A percentile compares a stretch with the other conserved stretches of the same genome.
Conservation (phyloP, 75 land plant genomes). For the Cupressus sempervirens region DNA sequence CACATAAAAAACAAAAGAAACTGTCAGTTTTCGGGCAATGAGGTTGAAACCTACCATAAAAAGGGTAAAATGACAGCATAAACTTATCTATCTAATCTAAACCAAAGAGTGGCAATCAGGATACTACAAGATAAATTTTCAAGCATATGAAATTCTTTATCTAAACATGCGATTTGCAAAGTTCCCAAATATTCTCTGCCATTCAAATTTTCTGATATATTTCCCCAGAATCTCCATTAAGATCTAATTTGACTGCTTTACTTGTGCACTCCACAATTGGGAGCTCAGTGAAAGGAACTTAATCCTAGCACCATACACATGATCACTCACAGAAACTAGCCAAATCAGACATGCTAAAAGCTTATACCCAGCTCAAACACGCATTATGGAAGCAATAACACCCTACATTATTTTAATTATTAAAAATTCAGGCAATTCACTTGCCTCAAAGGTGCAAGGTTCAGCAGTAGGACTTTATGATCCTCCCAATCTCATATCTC, state of each 20-base stretch:
- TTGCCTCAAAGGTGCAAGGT: too few relatives aligned
- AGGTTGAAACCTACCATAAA: background rate
- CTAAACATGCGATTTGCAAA: background rate
- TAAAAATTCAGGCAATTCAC: too few relatives aligned
- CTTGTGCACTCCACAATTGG: too few relatives aligned
- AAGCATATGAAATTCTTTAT: background rate
- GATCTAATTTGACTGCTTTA: background rate
- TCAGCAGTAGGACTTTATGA: too few relatives aligned
- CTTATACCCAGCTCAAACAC: too few relatives aligned
- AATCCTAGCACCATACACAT: too few relatives aligned
- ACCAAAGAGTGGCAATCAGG: background rate
- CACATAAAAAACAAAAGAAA: conserved; percentile 2
- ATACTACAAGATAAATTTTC: background rate
- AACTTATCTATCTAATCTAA: background rate
- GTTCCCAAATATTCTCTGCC: background rate
- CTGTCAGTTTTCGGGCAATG: background rate
- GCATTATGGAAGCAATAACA: too few relatives aligned
- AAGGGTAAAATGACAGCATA: background rate
- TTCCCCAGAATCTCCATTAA: background rate
- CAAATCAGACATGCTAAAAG: too few relatives aligned
- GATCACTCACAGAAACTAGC: too few relatives aligned
- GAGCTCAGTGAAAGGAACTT: too few relatives aligned
- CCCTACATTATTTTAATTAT: too few relatives aligned
- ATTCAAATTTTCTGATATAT: background rate
- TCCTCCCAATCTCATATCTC: too few relatives aligned